Percentiles rank a stretch among this genome's conserved stretches.
These are phyloP conservation scores for Zasmidium cellare DNA, from an alignment of 2,329 filamentous ascomycete species.

Conservation along the genomic window DNA sequence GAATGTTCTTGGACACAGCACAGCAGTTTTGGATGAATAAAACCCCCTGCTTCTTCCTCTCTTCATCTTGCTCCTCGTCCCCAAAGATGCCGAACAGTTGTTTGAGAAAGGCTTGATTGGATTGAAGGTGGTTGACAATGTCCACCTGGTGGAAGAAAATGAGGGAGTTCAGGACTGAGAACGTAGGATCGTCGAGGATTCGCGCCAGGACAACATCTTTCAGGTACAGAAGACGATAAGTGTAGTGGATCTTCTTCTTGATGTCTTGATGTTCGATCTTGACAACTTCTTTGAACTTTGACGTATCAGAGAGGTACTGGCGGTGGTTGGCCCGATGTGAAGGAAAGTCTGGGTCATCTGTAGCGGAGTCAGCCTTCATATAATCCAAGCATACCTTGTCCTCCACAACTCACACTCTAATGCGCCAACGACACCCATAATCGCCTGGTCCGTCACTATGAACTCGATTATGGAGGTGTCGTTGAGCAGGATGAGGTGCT, in stretches of 20 bases:
- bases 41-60: constrained; percentile 88
- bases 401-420: constrained; percentile 66
- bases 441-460: constrained; percentile 83
- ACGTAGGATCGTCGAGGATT: constrained; percentile 95
- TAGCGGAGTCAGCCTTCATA: constrained; percentile 32
- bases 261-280: constrained; percentile 81
- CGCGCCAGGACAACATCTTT: constrained; percentile 97
- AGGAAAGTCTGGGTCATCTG: constrained; percentile 92
- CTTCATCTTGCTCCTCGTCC: constrained; percentile 58
- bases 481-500: constrained; percentile 90
- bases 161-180: constrained; percentile 93
- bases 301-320: constrained; percentile 84
- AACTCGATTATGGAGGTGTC: constrained; percentile 94
- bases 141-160: constrained; percentile 99
- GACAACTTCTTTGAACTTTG: constrained; percentile 94
- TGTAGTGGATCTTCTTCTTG: constrained; percentile 89
- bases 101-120: constrained; percentile 72
- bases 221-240: constrained; percentile 91
- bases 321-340: constrained; percentile 97
- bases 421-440: constrained; percentile 90
- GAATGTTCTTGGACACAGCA: constrained; percentile 88
- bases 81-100: constrained; percentile 87
- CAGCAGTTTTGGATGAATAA: constrained; percentile 97
- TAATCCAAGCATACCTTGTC: not conserved
- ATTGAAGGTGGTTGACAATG: constrained; percentile 92